Evolutionary conservation across 2,329 filamentous ascomycete species (phyloP), one percentile per base, ranked within the genome.

Genomic region (Pseudocercospora macadamiae): DNA sequence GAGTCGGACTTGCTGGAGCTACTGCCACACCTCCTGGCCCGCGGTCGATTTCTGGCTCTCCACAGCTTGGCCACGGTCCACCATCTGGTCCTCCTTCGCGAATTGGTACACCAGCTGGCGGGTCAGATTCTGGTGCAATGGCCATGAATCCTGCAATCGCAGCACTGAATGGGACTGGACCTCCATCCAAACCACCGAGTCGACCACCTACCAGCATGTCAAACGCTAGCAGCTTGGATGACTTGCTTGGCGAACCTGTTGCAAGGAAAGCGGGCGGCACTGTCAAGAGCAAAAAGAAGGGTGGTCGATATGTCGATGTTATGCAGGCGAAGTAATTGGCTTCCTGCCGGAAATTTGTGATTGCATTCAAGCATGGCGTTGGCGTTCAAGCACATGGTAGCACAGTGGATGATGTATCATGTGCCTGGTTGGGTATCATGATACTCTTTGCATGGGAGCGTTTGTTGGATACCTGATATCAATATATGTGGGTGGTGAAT

Each of bases 211-310:
- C 91, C 2, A 89, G 90, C 62, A 87, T 96, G 82, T 96, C 91
- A 75, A 91, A 91, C 71, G 91, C 91, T n/a, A 96, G 88, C 75
- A 95, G 89, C 68, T 96, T 99, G 71, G 95, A 99, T 69, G 95
- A 99, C 73, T 79, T 99, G 63, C 79, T 99, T 19, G 90, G 90
- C 4, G 87, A 89, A 3, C 85, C 89, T 3, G 64, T 58, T 2
- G 84, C 82, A 26, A 84, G 89, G 16, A 84, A 90, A 64, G 93
- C 89, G 60, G 83, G 82, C 70, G 70, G 74, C 10, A 74, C 74
- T 30, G 73, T 74, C 44, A 79, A 77, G 64, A 89, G 86, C 74
- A 91, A 89, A 69, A 91, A 91, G 80, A 96, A 92, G 81, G 86
- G 88, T 19, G 89, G 91, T 26, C 82, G 93, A 25, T 99, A 99